Percentiles rank a stretch among this genome's conserved stretches.
Evolutionary conservation across 768 basidiomycete species (phyloP).

Genomic region (Coprinopsis strossmayeri): DNA sequence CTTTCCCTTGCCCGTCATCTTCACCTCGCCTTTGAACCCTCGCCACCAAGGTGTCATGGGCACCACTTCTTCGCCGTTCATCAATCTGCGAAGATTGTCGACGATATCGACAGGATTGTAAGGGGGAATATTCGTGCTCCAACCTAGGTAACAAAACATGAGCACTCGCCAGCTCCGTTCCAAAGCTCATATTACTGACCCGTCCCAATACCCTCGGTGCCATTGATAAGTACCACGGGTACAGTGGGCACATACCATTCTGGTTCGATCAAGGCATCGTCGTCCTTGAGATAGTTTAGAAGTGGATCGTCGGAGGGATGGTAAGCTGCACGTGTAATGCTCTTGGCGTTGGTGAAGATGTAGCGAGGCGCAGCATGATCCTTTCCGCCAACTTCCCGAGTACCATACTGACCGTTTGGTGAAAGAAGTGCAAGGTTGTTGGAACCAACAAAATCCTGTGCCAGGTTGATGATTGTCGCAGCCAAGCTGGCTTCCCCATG

Average conservation of each 20-base stretch:
- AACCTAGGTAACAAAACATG: no score
- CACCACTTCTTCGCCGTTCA: conserved; percentile 77
- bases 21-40: conserved; percentile 88
- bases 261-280: conserved; percentile 82
- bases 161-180: conserved; percentile 1
- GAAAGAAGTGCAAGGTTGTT: conserved; percentile 89
- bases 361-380: conserved; percentile 97
- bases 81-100: conserved; percentile 76
- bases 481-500: conserved; percentile 90
- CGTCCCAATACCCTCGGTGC: conserved; percentile 96
- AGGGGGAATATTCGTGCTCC: conserved; percentile 90
- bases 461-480: conserved; percentile 87
- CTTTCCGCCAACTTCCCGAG: conserved; percentile 88
- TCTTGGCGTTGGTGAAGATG: conserved; percentile 78
- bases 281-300: conserved; percentile 81
- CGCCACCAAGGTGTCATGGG: conserved; percentile 97
- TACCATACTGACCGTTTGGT: conserved; percentile 95
- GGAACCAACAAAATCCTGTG: conserved; percentile 90
- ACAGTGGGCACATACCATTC: conserved; percentile 91
- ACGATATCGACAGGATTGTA: conserved; percentile 93
- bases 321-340: conserved; percentile 72
- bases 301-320: conserved; percentile 81
- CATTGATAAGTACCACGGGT: conserved; percentile 87
- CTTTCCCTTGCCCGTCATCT: conserved; percentile 74
- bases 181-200: conserved; percentile 37